Evolutionary conservation across 1,139 yeast species (phyloP).

Genomic region (Hanseniaspora uvarum): DNA sequence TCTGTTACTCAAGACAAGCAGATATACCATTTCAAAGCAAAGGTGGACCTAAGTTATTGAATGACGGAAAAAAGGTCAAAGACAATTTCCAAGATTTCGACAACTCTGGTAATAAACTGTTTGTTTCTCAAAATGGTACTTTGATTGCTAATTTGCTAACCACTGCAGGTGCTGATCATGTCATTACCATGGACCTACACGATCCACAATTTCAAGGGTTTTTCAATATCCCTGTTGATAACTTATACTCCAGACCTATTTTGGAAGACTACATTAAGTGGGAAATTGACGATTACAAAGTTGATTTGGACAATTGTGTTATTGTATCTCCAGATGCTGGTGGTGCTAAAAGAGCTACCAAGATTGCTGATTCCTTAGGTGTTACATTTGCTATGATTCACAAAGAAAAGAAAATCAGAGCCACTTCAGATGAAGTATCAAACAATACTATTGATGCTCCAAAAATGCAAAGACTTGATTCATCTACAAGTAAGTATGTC

Average conservation of each 20-base stretch:
- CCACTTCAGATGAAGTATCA: conserved; percentile 22
- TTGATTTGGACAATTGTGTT: conserved; percentile 45
- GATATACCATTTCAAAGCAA: conserved; percentile 75
- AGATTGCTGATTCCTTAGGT: conserved; percentile 81
- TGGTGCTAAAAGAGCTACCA: conserved; percentile 93
- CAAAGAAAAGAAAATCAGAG: conserved; percentile 65
- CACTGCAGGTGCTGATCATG: conserved; percentile 92
- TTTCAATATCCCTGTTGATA: conserved; percentile 87
- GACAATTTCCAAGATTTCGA: conserved; percentile 28
- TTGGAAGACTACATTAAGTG: conserved; percentile 70
- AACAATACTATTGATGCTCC: not conserved
- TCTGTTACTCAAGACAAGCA: conserved; percentile 94
- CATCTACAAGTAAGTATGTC: conserved; percentile 22
- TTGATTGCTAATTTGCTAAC: conserved; percentile 78
- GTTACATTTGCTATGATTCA: conserved; percentile 90
- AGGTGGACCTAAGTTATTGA: conserved; percentile 49
- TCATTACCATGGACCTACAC: conserved; percentile 94
- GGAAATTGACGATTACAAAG: conserved; percentile 56
- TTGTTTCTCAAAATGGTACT: conserved; percentile 96
- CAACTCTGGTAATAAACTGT: conserved; percentile 70
- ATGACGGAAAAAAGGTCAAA: not conserved
- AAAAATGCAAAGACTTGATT: conserved; percentile 4
- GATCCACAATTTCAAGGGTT: conserved; percentile 94
- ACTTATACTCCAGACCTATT: conserved; percentile 74
- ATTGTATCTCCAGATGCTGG: conserved; percentile 95